Evolutionary conservation across 345 rosid genomes (phyloP), one percentile per base, ranked within the genome.

Genomic region (Streptanthus diversifolius): DNA sequence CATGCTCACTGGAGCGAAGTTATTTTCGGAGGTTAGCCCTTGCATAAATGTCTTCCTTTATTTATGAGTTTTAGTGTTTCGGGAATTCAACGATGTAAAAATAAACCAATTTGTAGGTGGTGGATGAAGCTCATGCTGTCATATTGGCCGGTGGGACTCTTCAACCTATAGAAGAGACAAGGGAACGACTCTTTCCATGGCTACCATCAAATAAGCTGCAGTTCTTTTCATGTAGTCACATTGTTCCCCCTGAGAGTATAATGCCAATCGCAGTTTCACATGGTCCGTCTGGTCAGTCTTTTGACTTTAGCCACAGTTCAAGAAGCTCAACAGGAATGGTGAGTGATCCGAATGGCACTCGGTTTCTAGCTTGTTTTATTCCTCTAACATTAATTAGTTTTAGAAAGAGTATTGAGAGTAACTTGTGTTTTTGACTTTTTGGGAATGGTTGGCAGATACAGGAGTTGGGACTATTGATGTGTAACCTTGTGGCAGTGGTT

Each of bases 91-190:
- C 22, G 70, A 45, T 77, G 43, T 59, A 43, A 51, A 30, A 44
- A 37, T 51, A 25, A 68, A 60, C 30, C 21, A 56, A 62, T 66
- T 25, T 63, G 75, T 78, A 91, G 98, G 84, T 93, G 80, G 91
- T 86, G 65, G 80, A 85, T 68, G 87, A 91, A 80, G 91, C 92
- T 48, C 97, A 77, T 61, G 91, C 97, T 56, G 89, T 93, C 68
- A 68, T 93, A 72, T 76, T 91, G 78, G 96, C 96, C 0, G 98
- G 98, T 40, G 98, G 97, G 65, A 93, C 98, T 73, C 85, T 93
- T 80, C 97, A 93, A 77, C 98, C 98, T 53, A 82, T 93, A 52
- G 96, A 91, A 85, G 97, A 89, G 81, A 88, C 96, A 54, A 89
- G 95, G 78, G 97, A 88, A 70, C 82, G 96, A 35, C 97, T 91